A percentile compares a stretch with the other conserved stretches of the same genome.
Evolutionary conservation across 306 rosid genomes (phyloP).

Genomic region (Cicer pinnatifidum): DNA sequence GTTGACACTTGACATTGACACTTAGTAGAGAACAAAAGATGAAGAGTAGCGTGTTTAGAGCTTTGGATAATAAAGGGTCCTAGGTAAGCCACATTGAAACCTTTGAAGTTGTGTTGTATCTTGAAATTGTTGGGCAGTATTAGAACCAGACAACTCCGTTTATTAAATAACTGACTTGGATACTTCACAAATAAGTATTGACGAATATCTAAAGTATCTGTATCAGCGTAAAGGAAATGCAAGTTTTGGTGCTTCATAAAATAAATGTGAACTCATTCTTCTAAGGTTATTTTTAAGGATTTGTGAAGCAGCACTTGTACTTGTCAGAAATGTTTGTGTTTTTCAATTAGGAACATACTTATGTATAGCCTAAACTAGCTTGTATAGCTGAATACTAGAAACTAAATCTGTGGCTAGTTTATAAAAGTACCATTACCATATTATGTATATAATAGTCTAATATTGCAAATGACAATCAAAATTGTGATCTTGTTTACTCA

Average conservation of each 20-base stretch:
- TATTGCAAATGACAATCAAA: slow-evolving; percentile 31
- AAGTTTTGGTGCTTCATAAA: background rate
- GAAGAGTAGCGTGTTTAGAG: background rate
- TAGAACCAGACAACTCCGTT: background rate
- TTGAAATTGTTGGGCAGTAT: background rate
- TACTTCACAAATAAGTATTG: background rate
- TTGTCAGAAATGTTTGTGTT: background rate
- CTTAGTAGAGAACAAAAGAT: background rate
- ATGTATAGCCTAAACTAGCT: background rate
- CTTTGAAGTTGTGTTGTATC: background rate
- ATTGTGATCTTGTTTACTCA: background rate
- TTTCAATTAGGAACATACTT: background rate
- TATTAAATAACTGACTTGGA: background rate
- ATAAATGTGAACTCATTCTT: background rate
- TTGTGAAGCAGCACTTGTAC: slow-evolving; percentile 21
- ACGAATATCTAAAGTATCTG: background rate
- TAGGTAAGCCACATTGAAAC: background rate
- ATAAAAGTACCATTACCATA: background rate
- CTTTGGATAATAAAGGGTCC: background rate
- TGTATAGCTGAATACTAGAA: slow-evolving; percentile 2
- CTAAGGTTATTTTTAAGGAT: background rate
- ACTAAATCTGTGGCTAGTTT: slow-evolving; percentile 6
- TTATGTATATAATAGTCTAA: slow-evolving; percentile 21
- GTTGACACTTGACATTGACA: background rate
- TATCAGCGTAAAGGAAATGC: background rate